Conservation (phyloP, 495 filamentous ascomycete genomes). For the Aspergillus ellipticus region DNA sequence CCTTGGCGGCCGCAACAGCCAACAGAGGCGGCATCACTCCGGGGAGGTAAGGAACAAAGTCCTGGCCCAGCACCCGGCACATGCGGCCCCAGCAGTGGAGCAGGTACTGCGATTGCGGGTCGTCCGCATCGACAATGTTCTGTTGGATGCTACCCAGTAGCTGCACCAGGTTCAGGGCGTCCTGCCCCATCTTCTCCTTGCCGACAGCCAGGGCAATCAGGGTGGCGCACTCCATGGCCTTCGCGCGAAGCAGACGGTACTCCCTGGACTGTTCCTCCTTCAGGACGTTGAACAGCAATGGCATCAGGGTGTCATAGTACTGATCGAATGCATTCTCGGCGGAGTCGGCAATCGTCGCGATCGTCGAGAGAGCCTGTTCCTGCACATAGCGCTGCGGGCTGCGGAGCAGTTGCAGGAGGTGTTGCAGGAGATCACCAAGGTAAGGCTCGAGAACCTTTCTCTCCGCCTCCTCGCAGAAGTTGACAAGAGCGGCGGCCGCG, state of each 20-base stretch:
- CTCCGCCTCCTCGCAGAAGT: conserved; percentile 99
- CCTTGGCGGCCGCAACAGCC: conserved; percentile 88
- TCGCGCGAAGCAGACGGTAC: conserved; percentile 82
- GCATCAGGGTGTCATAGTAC: conserved; percentile 96
- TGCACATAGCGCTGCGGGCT: conserved; percentile 94
- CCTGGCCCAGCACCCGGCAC: conserved; percentile 86
- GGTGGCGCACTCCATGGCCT: conserved; percentile 99
- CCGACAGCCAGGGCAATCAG: conserved; percentile 95
- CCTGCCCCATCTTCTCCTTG: conserved; percentile 81
- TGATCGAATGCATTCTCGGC: conserved; percentile 93
- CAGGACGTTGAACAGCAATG: conserved; percentile 83
- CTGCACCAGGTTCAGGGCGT: conserved; percentile 82
- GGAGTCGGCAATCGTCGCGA: conserved; percentile 97
- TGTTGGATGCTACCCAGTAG: conserved; percentile 83
- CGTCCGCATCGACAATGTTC: conserved; percentile 84
- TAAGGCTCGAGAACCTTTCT: conserved; percentile 91
- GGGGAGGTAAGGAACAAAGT: conserved; percentile 88
- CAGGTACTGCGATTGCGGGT: conserved; percentile 94
- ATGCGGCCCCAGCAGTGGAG: conserved; percentile 99
- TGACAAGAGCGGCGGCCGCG: conserved; percentile 93
- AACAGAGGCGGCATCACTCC: conserved; percentile 94
- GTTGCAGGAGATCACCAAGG: conserved; percentile 78
- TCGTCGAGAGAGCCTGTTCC: conserved; percentile 96
- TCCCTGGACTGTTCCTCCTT: conserved; percentile 89
- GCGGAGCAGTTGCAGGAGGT: conserved; percentile 78